These are phyloP conservation scores for Stagonosporopsis vannaccii DNA, from an alignment of 2,329 filamentous ascomycete species.

Conservation along the genomic window DNA sequence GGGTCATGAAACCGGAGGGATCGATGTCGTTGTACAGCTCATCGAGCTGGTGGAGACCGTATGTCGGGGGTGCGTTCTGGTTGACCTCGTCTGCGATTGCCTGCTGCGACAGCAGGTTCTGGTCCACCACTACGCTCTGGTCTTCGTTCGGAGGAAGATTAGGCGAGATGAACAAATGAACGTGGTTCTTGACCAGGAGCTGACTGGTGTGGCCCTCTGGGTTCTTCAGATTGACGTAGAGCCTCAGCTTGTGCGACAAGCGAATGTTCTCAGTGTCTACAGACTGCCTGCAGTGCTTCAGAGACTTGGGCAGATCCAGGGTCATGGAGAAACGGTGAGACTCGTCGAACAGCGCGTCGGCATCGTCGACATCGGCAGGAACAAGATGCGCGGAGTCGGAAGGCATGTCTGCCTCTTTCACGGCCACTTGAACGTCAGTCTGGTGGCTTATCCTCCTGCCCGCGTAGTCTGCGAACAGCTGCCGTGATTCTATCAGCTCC, in stretches of 20 bases:
- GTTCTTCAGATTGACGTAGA: constrained; percentile 90
- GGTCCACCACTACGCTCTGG: constrained; percentile 69
- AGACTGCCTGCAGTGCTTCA: constrained; percentile 87
- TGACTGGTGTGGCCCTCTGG: constrained; percentile 95
- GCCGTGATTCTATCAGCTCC: constrained; percentile 72
- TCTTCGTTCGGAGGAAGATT: constrained; percentile 88
- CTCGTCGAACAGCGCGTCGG: constrained; percentile 58
- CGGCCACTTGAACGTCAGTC: constrained; percentile 42
- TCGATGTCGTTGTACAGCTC: constrained; percentile 90
- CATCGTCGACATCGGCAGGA: constrained; percentile 31
- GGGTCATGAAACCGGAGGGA: constrained; percentile 79
- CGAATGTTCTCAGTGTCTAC: constrained; percentile 90
- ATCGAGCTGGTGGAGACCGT: constrained; percentile 89
- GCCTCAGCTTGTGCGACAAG: constrained; percentile 88
- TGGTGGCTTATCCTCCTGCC: constrained; percentile 43
- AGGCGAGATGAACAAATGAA: constrained; percentile 95
- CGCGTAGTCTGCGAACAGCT: constrained; percentile 54
- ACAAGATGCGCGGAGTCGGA: constrained; percentile 39
- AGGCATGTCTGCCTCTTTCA: constrained; percentile 47
- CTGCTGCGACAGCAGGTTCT: constrained; percentile 45
- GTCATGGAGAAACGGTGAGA: constrained; percentile 67
- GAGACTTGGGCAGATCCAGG: constrained; percentile 76
- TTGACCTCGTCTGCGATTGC: constrained; percentile 64
- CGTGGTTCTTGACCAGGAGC: constrained; percentile 87
- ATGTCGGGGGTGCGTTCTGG: constrained; percentile 83